phyloP scores from a whole-genome alignment of 345 rosid species.

The Toxicodendron radicans region DNA sequence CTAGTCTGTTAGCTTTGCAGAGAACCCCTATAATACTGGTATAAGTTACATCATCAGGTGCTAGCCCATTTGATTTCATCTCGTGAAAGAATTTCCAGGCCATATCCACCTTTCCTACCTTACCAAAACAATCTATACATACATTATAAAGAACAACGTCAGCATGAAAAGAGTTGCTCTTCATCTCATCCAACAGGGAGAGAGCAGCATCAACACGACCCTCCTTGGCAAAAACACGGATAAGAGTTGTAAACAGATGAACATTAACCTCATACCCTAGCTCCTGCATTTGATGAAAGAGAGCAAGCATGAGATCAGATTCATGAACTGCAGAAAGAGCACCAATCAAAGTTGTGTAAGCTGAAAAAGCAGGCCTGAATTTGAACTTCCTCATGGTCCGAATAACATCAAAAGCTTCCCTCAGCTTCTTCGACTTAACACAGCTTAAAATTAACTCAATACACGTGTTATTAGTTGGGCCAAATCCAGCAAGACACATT shows the following conservation, averaged over 20 bases:
- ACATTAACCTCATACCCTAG: constrained; percentile 85
- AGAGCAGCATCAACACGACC: constrained; percentile 85
- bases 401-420: constrained; percentile 71
- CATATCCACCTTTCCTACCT: constrained; percentile 88
- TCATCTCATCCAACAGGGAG: constrained; percentile 88
- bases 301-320: constrained; percentile 71
- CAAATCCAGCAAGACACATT: constrained; percentile 86
- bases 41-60: constrained; percentile 90
- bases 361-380: constrained; percentile 90
- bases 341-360: constrained; percentile 87
- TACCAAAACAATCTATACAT: constrained; percentile 92
- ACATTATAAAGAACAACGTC: constrained; percentile 93
- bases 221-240: constrained; percentile 77
- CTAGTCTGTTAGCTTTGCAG: constrained; percentile 74
- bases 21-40: constrained; percentile 91
- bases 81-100: constrained; percentile 99
- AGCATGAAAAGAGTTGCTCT: constrained; percentile 67
- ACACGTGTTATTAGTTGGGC: constrained; percentile 54
- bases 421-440: constrained; percentile 59
- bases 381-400: constrained; percentile 89
- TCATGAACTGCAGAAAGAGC: constrained; percentile 60
- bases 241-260: constrained; percentile 83
- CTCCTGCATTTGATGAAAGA: constrained; percentile 93
- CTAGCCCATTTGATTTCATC: constrained; percentile 62
- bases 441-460: constrained; percentile 63